Evolutionary conservation across 1,284 basidiomycete genomes (phyloP).

Genomic region (Puccinia polysora): DNA sequence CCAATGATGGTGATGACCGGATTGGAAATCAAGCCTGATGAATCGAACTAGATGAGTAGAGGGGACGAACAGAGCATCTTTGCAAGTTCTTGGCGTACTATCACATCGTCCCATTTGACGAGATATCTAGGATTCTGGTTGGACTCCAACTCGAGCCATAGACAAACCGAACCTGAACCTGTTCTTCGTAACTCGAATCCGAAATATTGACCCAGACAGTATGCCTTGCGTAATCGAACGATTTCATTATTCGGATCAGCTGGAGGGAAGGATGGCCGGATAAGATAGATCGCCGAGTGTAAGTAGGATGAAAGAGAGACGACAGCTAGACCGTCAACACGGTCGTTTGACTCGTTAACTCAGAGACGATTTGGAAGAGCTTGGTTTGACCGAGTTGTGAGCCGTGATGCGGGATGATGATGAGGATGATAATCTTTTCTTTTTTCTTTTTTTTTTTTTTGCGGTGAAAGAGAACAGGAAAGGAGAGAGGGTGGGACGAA

Average conservation of each 20-base stretch:
- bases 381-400: too few relatives aligned
- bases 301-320: too few relatives aligned
- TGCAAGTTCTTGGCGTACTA: not conserved
- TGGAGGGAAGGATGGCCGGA: not conserved
- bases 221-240: not conserved
- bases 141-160: not conserved
- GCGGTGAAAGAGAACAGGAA: too few relatives aligned
- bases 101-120: not conserved
- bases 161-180: not conserved
- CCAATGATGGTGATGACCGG: too few relatives aligned
- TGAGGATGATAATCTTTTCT: too few relatives aligned
- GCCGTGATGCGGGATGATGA: too few relatives aligned
- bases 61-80: not conserved
- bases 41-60: not conserved
- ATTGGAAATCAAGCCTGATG: not conserved
- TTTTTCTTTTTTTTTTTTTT: too few relatives aligned
- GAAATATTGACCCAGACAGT: not conserved
- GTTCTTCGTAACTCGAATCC: not conserved
- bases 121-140: not conserved
- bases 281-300: too few relatives aligned
- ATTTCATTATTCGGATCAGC: conserved; percentile 18
- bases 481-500: too few relatives aligned
- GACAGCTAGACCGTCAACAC: too few relatives aligned
- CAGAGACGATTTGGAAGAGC: not conserved
- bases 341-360: not conserved